Conservation (phyloP, 176 grass and related monocot genomes). For the Eremochloa ophiuroides region DNA sequence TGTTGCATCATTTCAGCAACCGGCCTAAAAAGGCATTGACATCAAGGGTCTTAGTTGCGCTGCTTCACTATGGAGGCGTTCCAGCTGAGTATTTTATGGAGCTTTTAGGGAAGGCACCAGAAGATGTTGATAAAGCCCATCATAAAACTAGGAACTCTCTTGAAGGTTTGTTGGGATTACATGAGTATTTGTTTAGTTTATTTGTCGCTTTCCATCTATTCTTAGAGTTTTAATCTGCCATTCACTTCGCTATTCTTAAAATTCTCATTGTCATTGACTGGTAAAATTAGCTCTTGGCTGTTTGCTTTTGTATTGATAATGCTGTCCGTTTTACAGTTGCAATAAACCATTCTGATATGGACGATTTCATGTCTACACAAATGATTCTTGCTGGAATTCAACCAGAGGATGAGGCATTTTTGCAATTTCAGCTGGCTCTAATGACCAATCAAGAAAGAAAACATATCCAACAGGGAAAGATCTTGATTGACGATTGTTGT, state of each 20-base stretch:
- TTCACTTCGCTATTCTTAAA: neutral
- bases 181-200: neutral
- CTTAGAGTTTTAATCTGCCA: neutral
- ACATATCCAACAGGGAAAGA: conserved; percentile 37
- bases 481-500: conserved; percentile 46
- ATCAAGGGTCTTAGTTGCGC: conserved; percentile 49
- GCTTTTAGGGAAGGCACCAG: conserved; percentile 42
- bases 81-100: conserved; percentile 54
- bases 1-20: conserved; percentile 37
- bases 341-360: conserved; percentile 42
- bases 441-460: conserved; percentile 42
- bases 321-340: conserved; percentile 44
- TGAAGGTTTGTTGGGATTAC: conserved; percentile 25
- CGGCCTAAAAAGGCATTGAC: conserved; percentile 32
- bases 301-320: neutral
- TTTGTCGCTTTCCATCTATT: neutral
- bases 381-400: conserved; percentile 63
- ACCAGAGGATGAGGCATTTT: conserved; percentile 40
- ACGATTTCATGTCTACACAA: conserved; percentile 38
- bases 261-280: neutral
- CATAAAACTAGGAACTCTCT: conserved; percentile 30
- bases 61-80: conserved; percentile 58
- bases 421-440: conserved; percentile 28
- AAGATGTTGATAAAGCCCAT: conserved; percentile 26
- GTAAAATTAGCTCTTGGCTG: neutral